Evolutionary conservation across 2,329 filamentous ascomycete species (phyloP), one percentile per base, ranked within the genome.

Genomic region (Septoria petroselini): DNA sequence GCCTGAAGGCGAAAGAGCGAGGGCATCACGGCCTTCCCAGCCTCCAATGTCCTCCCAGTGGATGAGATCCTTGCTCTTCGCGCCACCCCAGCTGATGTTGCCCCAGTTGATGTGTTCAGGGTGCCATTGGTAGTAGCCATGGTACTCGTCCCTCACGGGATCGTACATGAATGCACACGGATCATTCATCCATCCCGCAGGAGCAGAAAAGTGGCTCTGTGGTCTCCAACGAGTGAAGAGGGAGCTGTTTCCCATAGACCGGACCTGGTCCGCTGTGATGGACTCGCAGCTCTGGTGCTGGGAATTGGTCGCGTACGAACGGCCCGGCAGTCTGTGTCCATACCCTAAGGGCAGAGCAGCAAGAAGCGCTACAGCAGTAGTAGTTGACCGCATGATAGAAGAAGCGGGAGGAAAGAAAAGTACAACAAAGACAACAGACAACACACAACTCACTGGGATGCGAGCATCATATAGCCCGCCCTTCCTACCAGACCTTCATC

Each of bases 101-200:
- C 73, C 72, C 71, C 72, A 74, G 52, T 71, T 71, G 56, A 74
- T 68, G 50, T 75, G 72, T 40, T 75, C 63, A 1, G 72, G 72
- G 57, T 75, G 69, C 67, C 70, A 79, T 61, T 81, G 77, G 60
- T 76, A 80, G 58, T 75, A 75, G 6, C 79, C 58, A 54, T 80
- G 77, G 51, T 80, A 81, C 1, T 63, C 63, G 23, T 73, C 71
- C 27, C 70, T 67, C 2, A 62, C 66, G 11, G 73, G 74, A 61
- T 76, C 74, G 56, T 76, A 79, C 65, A 73, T 72, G 55, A 74
- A 72, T 21, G 67, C 76, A 55, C 76, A 77, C 11, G 76, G 75
- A 54, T 78, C 71, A 48, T 76, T 75, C 69, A 75, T 70, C 72
- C 73, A 75, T 12, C 73, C 73, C 37, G 72, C 71, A 7, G 73